These are phyloP conservation scores for Calendula officinalis DNA, from an alignment of 129 eudicot genomes.

Conservation along the genomic window DNA sequence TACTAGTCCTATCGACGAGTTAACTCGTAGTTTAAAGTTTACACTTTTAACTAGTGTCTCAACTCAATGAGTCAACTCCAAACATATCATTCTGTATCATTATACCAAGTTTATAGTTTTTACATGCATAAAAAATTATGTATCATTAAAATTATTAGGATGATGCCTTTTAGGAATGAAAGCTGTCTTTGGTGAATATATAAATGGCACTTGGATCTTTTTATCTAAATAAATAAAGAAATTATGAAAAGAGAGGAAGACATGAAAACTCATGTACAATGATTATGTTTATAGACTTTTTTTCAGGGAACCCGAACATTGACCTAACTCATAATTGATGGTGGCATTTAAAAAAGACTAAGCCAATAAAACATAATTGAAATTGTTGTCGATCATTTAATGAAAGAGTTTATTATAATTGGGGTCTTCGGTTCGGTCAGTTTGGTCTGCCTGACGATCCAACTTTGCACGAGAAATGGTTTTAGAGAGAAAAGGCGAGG, in stretches of 20 bases:
- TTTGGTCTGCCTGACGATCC: too few species aligned
- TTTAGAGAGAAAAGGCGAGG: too few species aligned
- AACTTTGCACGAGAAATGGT: too few species aligned
- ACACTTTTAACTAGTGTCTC: neutral
- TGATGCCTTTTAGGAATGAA: neutral
- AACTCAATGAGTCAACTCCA: neutral
- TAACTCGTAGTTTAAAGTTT: neutral
- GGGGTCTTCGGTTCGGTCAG: too few species aligned
- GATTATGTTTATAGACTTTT: slow-evolving; percentile 19
- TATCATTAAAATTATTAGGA: neutral
- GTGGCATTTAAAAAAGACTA: slow-evolving; percentile 1
- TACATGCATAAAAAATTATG: neutral
- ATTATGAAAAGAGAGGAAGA: neutral
- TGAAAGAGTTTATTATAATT: neutral
- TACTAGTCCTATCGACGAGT: neutral
- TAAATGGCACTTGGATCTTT: neutral
- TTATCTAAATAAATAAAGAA: neutral
- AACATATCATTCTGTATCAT: neutral
- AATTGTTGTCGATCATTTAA: neutral
- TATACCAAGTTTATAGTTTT: neutral
- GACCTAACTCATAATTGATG: slow-evolving; percentile 10
- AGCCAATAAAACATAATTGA: neutral
- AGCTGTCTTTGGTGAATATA: slow-evolving; percentile 3
- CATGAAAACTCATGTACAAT: slow-evolving; percentile 19
- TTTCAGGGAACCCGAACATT: slow-evolving; percentile 10